These are phyloP conservation scores for Lecanicillium sp. DNA, from an alignment of 2,329 filamentous ascomycete genomes.

Conservation along the genomic window DNA sequence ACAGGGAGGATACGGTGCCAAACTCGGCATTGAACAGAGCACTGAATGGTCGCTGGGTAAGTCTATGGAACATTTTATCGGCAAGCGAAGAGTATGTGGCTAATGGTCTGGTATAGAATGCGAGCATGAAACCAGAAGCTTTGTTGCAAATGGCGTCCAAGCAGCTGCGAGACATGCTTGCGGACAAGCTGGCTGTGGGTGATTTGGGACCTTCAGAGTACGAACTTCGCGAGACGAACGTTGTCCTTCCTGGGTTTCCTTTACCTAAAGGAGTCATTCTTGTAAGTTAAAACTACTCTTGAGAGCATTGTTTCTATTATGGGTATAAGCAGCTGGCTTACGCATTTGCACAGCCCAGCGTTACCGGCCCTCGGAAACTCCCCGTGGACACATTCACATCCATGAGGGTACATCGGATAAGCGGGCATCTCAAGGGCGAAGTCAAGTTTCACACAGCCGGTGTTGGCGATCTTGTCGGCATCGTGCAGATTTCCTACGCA, in stretches of 20 bases:
- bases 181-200: slow-evolving; percentile 5
- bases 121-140: slow-evolving; percentile 8
- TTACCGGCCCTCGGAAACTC: slow-evolving; percentile 14
- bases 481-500: slow-evolving; percentile 1
- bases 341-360: slow-evolving; percentile 20
- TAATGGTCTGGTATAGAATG: slow-evolving; percentile 4
- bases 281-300: slow-evolving; percentile 9
- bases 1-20: too few species aligned
- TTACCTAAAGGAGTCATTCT: slow-evolving; percentile 12
- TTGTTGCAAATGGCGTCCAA: slow-evolving; percentile 10
- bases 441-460: slow-evolving; percentile 16
- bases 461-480: slow-evolving; percentile 14
- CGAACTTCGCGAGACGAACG: slow-evolving; percentile 8
- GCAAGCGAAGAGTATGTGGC: not conserved
- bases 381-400: slow-evolving; percentile 17
- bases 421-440: slow-evolving; percentile 5
- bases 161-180: slow-evolving; percentile 7
- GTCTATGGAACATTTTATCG: not conserved
- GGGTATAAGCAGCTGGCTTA: too few species aligned
- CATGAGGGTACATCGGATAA: not conserved
- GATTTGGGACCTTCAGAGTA: slow-evolving; percentile 1
- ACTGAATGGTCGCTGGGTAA: slow-evolving; percentile 9
- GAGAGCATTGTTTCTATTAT: too few species aligned
- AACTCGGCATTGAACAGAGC: slow-evolving; percentile 5
- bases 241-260: slow-evolving; percentile 10